Conservation (phyloP, 1,284 basidiomycete genomes). For the Stygiomarasmius scandens region DNA sequence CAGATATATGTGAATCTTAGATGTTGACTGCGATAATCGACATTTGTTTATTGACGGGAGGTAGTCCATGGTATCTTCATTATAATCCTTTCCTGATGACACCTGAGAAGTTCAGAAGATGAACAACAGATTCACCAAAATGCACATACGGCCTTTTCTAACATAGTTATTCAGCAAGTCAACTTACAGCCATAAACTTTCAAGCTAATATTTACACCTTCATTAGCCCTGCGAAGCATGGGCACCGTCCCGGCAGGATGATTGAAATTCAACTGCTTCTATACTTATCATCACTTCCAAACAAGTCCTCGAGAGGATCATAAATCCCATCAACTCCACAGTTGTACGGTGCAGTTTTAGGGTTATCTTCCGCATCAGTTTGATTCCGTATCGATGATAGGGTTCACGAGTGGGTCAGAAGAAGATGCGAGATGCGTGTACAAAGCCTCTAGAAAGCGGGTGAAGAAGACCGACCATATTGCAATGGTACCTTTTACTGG, state of each 20-base stretch:
- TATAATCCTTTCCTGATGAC: too few relatives aligned
- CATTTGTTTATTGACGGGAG: too few relatives aligned
- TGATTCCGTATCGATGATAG: slow-evolving; percentile 6
- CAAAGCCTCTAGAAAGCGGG: slow-evolving; percentile 6
- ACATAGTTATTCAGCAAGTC: too few relatives aligned
- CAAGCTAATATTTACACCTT: neutral
- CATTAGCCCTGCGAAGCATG: too few relatives aligned
- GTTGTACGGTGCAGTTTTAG: neutral
- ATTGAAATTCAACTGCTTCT: neutral
- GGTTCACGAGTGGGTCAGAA: neutral
- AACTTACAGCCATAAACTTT: neutral
- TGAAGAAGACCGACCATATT: slow-evolving; percentile 5
- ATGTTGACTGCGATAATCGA: too few relatives aligned
- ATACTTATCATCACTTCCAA: neutral
- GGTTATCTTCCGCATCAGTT: neutral
- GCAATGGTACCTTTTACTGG: neutral
- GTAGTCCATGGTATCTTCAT: too few relatives aligned
- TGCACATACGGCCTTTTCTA: too few relatives aligned
- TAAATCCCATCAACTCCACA: neutral
- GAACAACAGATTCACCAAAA: too few relatives aligned
- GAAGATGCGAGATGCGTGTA: slow-evolving; percentile 12
- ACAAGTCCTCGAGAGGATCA: neutral
- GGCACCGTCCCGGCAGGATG: too few relatives aligned
- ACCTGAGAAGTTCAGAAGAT: too few relatives aligned
- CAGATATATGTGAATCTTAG: too few relatives aligned